phyloP scores from a whole-genome alignment of 2,329 filamentous ascomycete genomes.

The Alternaria alternata region DNA sequence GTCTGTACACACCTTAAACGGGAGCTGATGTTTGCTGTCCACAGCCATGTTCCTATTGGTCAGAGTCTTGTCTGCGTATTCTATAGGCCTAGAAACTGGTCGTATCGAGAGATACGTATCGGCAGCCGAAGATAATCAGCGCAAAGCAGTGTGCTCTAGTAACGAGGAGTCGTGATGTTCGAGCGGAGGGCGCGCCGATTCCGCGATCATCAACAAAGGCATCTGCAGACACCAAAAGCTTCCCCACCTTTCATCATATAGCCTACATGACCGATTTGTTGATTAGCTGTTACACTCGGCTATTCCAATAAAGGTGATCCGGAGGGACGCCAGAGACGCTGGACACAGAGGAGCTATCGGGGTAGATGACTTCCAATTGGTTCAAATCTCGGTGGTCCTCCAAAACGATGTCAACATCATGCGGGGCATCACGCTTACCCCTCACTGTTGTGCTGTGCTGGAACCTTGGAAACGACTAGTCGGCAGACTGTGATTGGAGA shows the following conservation, averaged over 20 bases:
- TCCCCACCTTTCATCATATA: constrained; percentile 31
- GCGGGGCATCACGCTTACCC: constrained; percentile 23
- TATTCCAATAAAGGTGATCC: constrained; percentile 11
- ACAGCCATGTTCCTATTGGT: constrained; percentile 29
- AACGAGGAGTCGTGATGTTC: neutral
- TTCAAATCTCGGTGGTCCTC: constrained; percentile 19
- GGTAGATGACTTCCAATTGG: constrained; percentile 18
- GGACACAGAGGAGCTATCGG: constrained; percentile 9
- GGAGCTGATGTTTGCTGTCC: constrained; percentile 46
- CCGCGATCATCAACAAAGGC: neutral
- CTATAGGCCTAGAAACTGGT: neutral
- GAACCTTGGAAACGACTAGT: constrained; percentile 9
- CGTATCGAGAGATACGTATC: neutral
- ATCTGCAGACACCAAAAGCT: neutral
- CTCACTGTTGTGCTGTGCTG: constrained; percentile 20
- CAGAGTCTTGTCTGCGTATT: neutral
- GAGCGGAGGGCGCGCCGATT: neutral
- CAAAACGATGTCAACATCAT: constrained; percentile 18
- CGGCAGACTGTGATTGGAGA: constrained; percentile 14
- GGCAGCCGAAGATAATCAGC: neutral
- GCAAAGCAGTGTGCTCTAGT: neutral
- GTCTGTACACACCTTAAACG: constrained; percentile 53
- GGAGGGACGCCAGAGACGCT: constrained; percentile 1
- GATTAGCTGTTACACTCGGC: constrained; percentile 6
- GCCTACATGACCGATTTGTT: constrained; percentile 14